These are phyloP conservation scores for Metschnikowia sp. DNA, from an alignment of 805 yeast genomes.

Conservation along the genomic window DNA sequence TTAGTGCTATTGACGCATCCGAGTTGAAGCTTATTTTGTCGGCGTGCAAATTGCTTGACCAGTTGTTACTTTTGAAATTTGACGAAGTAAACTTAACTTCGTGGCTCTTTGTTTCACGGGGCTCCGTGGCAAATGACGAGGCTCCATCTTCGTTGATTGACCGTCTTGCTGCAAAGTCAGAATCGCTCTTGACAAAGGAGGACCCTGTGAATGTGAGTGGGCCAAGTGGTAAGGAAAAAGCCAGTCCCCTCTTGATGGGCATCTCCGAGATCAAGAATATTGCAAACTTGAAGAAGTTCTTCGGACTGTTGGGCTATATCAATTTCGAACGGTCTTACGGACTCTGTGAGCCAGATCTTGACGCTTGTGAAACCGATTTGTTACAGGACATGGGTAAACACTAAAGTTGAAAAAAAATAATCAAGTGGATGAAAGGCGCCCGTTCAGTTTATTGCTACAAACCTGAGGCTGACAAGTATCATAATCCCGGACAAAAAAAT, in stretches of 20 bases:
- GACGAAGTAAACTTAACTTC: conserved; percentile 78
- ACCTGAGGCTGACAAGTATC: too few relatives aligned
- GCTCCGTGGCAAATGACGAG: conserved; percentile 38
- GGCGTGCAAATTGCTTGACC: conserved; percentile 77
- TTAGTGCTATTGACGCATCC: conserved; percentile 27
- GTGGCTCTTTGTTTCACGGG: conserved; percentile 82
- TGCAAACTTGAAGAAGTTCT: conserved; percentile 56
- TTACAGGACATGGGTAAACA: conserved; percentile 46
- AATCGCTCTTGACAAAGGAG: conserved; percentile 29
- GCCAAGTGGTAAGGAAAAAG: conserved; percentile 20
- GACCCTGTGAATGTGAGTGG: conserved; percentile 37
- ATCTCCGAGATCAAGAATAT: conserved; percentile 38
- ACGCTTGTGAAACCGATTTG: conserved; percentile 52
- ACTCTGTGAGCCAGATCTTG: conserved; percentile 29
- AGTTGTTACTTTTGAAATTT: conserved; percentile 58
- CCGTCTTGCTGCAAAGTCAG: conserved; percentile 35
- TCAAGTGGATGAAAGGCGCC: too few relatives aligned
- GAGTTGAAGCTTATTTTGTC: conserved; percentile 46
- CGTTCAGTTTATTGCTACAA: too few relatives aligned
- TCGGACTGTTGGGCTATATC: conserved; percentile 59
- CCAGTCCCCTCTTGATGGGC: conserved; percentile 47
- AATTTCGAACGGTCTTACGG: conserved; percentile 66
- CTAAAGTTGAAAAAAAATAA: not conserved
- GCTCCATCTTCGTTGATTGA: conserved; percentile 45
- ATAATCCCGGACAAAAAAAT: too few relatives aligned